Conservation (phyloP, 2,329 filamentous ascomycete genomes). For the Alternaria ethzedia region DNA sequence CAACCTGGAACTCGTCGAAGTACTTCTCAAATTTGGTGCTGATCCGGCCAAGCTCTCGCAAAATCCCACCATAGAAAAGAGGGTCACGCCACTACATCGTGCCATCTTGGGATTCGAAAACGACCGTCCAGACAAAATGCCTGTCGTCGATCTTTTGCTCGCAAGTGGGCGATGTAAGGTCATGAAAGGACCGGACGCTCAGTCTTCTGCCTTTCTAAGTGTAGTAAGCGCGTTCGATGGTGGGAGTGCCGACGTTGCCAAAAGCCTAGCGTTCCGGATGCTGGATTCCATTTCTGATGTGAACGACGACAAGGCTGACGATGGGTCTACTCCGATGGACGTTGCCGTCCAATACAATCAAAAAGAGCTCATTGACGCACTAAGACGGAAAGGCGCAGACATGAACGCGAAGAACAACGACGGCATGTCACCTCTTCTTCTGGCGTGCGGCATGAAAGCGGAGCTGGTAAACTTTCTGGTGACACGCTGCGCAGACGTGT, state of each 20-base stretch:
- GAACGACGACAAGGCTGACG: constrained; percentile 6
- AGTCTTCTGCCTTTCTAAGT: constrained; percentile 18
- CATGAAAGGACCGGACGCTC: constrained; percentile 18
- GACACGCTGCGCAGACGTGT: constrained; percentile 14
- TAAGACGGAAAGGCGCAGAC: constrained; percentile 68
- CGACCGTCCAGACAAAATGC: constrained; percentile 7
- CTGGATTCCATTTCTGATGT: constrained; percentile 20
- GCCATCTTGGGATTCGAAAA: constrained; percentile 16
- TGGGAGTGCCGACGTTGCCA: constrained; percentile 6
- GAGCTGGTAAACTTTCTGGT: constrained; percentile 13
- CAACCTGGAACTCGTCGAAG: constrained; percentile 16
- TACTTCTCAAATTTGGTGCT: constrained; percentile 23
- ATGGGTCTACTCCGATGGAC: constrained; percentile 27
- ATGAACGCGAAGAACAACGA: constrained; percentile 15
- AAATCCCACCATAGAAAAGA: neutral
- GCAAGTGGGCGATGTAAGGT: constrained; percentile 17
- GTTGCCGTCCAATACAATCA: constrained; percentile 32
- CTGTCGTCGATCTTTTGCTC: constrained; percentile 23
- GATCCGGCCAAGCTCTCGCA: constrained; percentile 12
- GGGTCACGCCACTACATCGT: constrained; percentile 17
- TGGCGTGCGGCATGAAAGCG: constrained; percentile 13
- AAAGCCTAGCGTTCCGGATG: constrained; percentile 24
- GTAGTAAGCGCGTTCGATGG: constrained; percentile 10
- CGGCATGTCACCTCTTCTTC: constrained; percentile 23
- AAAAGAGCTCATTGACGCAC: constrained; percentile 75